Percentiles rank a stretch among this genome's conserved stretches.
These are phyloP conservation scores for Citrus sp. DNA, from an alignment of 345 rosid species.

Conservation along the genomic window DNA sequence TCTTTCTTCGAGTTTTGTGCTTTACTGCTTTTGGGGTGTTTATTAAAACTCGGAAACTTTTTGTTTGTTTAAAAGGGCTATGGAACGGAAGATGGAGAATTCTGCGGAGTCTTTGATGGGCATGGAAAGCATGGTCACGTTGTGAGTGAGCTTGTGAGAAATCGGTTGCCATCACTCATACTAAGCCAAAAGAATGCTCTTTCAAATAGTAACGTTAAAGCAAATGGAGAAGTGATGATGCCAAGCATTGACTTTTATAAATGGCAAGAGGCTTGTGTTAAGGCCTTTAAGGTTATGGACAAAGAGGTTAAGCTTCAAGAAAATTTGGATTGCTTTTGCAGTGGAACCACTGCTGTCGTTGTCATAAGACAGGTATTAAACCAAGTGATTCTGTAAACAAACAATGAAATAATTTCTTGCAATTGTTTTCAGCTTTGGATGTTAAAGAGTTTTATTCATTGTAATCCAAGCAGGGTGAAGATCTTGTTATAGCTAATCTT, in stretches of 20 bases:
- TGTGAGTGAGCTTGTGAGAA: constrained; percentile 65
- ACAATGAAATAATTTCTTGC: neutral
- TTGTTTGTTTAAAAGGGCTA: constrained; percentile 39
- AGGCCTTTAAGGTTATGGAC: constrained; percentile 64
- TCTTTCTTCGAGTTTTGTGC: neutral
- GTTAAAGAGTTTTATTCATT: neutral
- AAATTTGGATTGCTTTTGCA: constrained; percentile 55
- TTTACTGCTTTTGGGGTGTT: too few species aligned
- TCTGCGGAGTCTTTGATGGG: constrained; percentile 85
- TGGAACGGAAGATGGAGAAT: constrained; percentile 52
- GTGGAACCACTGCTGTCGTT: constrained; percentile 77
- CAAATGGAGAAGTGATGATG: neutral
- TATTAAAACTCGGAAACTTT: neutral
- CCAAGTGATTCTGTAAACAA: neutral
- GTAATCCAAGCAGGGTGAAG: constrained; percentile 44
- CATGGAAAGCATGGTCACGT: constrained; percentile 79
- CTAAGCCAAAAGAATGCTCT: constrained; percentile 46
- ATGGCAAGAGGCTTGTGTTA: constrained; percentile 47
- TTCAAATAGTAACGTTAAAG: neutral
- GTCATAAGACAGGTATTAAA: neutral
- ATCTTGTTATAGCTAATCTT: constrained; percentile 75
- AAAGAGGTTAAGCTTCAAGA: constrained; percentile 62
- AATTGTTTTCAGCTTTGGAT: neutral
- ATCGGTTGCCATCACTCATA: constrained; percentile 54
- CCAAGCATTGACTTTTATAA: constrained; percentile 18